Evolutionary conservation across 352 stramenopile species (phyloP).

Genomic region (Phytophthora tentaculata): DNA sequence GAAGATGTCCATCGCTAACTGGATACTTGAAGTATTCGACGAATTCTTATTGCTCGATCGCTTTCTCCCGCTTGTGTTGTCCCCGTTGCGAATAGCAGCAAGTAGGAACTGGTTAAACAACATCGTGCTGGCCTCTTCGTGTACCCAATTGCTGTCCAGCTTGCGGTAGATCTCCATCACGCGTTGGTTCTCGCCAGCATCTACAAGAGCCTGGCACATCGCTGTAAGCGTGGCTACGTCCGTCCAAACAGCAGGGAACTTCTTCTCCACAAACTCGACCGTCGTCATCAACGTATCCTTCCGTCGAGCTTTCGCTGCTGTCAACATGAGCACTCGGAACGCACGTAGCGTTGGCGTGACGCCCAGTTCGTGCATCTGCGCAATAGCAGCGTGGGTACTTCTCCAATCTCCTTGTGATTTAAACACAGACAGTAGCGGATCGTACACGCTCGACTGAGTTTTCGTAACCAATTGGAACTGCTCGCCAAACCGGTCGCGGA

Average conservation of each 20-base stretch:
- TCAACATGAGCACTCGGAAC: slow-evolving; percentile 70
- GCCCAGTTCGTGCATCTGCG: slow-evolving; percentile 68
- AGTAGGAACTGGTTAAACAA: slow-evolving; percentile 73
- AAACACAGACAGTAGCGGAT: slow-evolving; percentile 60
- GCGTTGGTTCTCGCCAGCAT: slow-evolving; percentile 44
- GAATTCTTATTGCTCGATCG: background rate
- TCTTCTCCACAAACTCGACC: slow-evolving; percentile 50
- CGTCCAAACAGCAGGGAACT: slow-evolving; percentile 40
- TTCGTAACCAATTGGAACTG: slow-evolving; percentile 25
- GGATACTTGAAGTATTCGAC: slow-evolving; percentile 17
- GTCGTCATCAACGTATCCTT: slow-evolving; percentile 58
- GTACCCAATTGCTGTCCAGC: slow-evolving; percentile 47
- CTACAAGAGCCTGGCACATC: slow-evolving; percentile 68
- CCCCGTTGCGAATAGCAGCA: slow-evolving; percentile 40
- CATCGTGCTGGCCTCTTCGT: slow-evolving; percentile 46
- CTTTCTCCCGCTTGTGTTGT: slow-evolving; percentile 11
- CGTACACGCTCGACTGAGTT: slow-evolving; percentile 40
- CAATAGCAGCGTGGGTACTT: slow-evolving; percentile 53
- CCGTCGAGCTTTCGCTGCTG: slow-evolving; percentile 48
- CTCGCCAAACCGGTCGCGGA: slow-evolving; percentile 27
- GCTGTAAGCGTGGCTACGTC: slow-evolving; percentile 63
- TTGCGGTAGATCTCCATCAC: slow-evolving; percentile 59
- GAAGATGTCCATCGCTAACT: slow-evolving; percentile 48
- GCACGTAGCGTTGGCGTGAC: slow-evolving; percentile 55
- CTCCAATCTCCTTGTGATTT: slow-evolving; percentile 72